Percentiles rank a stretch among this genome's conserved stretches.
Conservation (phyloP, 2,329 filamentous ascomycete genomes). For the Ceratocystis harringtonii region DNA sequence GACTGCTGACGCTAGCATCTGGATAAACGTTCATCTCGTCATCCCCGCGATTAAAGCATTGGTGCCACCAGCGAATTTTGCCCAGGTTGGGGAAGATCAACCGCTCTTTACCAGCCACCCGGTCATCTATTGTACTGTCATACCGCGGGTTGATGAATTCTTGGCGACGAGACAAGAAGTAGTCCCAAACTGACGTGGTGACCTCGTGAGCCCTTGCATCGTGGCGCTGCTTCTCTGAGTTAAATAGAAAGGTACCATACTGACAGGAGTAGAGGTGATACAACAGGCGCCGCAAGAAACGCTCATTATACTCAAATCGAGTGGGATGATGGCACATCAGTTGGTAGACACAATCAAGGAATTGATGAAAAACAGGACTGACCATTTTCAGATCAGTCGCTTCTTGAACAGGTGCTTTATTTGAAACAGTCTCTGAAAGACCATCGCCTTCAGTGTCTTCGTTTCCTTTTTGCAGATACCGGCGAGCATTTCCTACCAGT, state of each 20-base stretch:
- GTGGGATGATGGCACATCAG: slow-evolving; percentile 70
- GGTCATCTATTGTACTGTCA: slow-evolving; percentile 59
- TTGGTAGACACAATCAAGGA: slow-evolving; percentile 87
- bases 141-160: slow-evolving; percentile 78
- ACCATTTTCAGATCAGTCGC: slow-evolving; percentile 77
- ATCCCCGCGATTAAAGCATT: slow-evolving; percentile 71
- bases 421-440: slow-evolving; percentile 27
- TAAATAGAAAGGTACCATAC: slow-evolving; percentile 92
- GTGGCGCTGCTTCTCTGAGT: slow-evolving; percentile 76
- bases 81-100: slow-evolving; percentile 65
- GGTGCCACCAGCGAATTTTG: slow-evolving; percentile 87
- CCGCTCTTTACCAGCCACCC: slow-evolving; percentile 62
- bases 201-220: slow-evolving; percentile 53
- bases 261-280: slow-evolving; percentile 95
- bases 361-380: slow-evolving; percentile 94
- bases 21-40: slow-evolving; percentile 77
- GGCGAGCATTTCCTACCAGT: slow-evolving; percentile 67
- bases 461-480: slow-evolving; percentile 57
- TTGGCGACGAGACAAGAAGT: slow-evolving; percentile 65
- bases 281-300: slow-evolving; percentile 72
- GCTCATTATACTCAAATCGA: slow-evolving; percentile 91
- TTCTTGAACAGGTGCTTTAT: slow-evolving; percentile 37
- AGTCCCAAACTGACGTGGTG: slow-evolving; percentile 87
- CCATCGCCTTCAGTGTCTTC: slow-evolving; percentile 46
- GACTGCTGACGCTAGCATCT: slow-evolving; percentile 25